Conservation (phyloP, 108 stramenopile genomes). For the Cyclotella choctawhatcheeana region DNA sequence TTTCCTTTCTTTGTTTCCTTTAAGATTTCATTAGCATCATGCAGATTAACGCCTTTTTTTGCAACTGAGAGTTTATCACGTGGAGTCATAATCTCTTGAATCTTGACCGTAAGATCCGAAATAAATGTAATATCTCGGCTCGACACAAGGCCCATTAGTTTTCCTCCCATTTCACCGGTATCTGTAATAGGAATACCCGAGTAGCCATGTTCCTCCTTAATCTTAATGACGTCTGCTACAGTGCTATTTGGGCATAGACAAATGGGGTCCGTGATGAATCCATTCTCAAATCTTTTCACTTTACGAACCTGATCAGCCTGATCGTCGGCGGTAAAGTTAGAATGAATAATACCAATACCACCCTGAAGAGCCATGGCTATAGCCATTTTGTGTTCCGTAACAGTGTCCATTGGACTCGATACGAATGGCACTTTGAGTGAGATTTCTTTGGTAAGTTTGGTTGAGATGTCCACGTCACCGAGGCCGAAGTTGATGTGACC, state of each 20-base stretch:
- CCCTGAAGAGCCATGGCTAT: constrained; percentile 99
- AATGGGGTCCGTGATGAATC: constrained; percentile 99
- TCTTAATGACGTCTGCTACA: constrained; percentile 85
- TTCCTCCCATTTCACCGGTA: constrained; percentile 96
- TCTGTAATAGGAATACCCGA: constrained; percentile 98
- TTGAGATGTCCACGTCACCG: constrained; percentile 92
- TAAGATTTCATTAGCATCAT: constrained; percentile 96
- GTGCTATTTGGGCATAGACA: constrained; percentile 94
- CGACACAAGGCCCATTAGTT: constrained; percentile 97
- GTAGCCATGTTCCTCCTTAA: constrained; percentile 88
- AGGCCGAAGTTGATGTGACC: constrained; percentile 95
- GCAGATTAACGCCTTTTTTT: constrained; percentile 89
- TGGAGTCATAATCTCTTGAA: constrained; percentile 95
- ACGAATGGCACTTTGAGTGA: constrained; percentile 94
- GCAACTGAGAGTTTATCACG: constrained; percentile 87
- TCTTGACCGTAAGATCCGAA: constrained; percentile 77
- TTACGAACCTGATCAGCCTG: constrained; percentile 92
- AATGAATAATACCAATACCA: constrained; percentile 99
- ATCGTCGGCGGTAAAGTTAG: constrained; percentile 93
- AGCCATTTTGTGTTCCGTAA: constrained; percentile 96
- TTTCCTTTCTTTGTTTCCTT: constrained; percentile 97
- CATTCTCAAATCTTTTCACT: constrained; percentile 99
- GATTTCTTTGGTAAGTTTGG: constrained; percentile 92
- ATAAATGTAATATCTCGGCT: constrained; percentile 97
- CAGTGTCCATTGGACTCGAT: constrained; percentile 99